Evolutionary conservation across 805 yeast species (phyloP).

Genomic region (Kodamaea leandrae): DNA sequence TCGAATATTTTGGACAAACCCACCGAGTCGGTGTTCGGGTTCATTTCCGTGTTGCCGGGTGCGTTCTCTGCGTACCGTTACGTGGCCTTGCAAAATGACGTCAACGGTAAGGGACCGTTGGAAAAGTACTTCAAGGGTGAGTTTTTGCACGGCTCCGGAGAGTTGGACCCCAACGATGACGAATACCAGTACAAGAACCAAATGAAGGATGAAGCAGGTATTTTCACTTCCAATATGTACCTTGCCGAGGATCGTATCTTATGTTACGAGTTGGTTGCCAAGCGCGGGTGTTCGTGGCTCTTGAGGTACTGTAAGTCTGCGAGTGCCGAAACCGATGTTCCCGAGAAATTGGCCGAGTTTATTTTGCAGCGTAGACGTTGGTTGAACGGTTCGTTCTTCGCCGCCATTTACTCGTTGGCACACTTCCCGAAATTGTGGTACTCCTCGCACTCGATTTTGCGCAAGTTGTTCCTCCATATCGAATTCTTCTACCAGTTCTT

Average conservation of each 20-base stretch:
- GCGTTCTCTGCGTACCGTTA: constrained; percentile 66
- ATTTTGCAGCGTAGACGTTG: constrained; percentile 65
- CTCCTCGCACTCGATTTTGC: constrained; percentile 50
- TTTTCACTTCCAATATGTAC: constrained; percentile 67
- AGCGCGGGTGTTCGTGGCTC: constrained; percentile 56
- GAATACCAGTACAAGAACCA: constrained; percentile 39
- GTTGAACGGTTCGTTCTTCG: constrained; percentile 70
- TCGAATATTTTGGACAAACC: constrained; percentile 68
- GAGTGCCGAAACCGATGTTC: constrained; percentile 68
- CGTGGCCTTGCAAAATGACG: constrained; percentile 55
- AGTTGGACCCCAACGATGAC: constrained; percentile 57
- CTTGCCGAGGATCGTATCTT: constrained; percentile 68
- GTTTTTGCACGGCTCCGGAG: constrained; percentile 53
- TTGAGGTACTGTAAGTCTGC: constrained; percentile 62
- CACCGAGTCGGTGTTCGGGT: constrained; percentile 62
- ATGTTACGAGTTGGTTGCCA: constrained; percentile 63
- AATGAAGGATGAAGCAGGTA: constrained; percentile 46
- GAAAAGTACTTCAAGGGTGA: constrained; percentile 70
- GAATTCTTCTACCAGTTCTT: constrained; percentile 56
- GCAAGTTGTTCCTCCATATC: constrained; percentile 51
- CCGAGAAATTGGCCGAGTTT: constrained; percentile 59
- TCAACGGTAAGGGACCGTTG: constrained; percentile 54
- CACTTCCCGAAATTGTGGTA: constrained; percentile 56
- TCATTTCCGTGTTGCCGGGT: constrained; percentile 64
- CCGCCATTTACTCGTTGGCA: constrained; percentile 53